Base-by-base conservation (phyloP, 2,329 filamentous ascomycete species). In the Thelonectria blattea region DNA sequence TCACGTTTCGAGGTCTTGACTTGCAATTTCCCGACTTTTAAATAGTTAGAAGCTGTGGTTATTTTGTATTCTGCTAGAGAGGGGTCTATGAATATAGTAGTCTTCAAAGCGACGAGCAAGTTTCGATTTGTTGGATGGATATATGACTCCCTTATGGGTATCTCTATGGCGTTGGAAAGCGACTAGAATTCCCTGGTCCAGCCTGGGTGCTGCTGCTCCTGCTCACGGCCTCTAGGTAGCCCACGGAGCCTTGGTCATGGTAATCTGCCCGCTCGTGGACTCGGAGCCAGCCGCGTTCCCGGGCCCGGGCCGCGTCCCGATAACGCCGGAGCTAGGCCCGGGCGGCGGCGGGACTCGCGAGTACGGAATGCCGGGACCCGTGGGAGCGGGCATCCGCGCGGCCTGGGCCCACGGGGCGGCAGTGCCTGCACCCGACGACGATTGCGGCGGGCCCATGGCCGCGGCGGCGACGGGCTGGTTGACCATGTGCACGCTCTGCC, bases 401-500 rank as follows among this genome's bases (percentile, higher is more conserved):
- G 75, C 73, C 48, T 78, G 73, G 3, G 79, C 75, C 81, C 81
- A 83, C 0, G 81, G 79, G 1, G 79, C 80, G 18, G 76, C 73
- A 9, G 77, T 81, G 11, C 78, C 78, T 3, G 66, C 58, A n/a
- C 58, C 56, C 18, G 71, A 7, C 27, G 8, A 7, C 18, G 71
- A 57, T 3, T 69, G 63, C n/a, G 64, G 64, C 43, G 65, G 58
- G 9, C 65, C 20, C 50, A 72, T 63, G 9, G 73, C 66, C 12
- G 68, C 66, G 10, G 72, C 60, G 20, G 65, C 46, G 14, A 50
- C 65, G 9, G 85, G 84, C 63, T 88, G 86, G 66, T 81, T 87
- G 17, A 77, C 75, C 71, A 86, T 80, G 73, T 91, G 88, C 0
- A 85, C 76, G 7, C 85, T 84, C 22, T 80, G 73, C 7, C 78